Evolutionary conservation across 2,329 filamentous ascomycete genomes (phyloP).

Genomic region (Cladophialophora carrionii): DNA sequence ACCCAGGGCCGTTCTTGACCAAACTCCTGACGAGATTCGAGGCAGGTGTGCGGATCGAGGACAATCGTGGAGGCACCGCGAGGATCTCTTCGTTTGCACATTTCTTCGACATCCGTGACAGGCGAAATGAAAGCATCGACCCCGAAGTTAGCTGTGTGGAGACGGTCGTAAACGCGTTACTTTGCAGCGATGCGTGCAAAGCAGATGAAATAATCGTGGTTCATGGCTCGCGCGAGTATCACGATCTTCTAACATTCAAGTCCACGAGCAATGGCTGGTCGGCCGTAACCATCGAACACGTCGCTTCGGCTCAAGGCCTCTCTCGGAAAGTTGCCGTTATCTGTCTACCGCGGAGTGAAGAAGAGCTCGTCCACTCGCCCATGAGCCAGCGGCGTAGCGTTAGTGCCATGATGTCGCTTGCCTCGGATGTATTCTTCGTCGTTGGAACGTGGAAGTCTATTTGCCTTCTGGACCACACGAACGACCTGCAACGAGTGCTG

Average conservation of each 20-base stretch:
- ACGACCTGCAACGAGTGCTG: constrained; percentile 5
- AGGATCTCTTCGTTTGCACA: constrained; percentile 8
- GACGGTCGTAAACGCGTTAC: neutral
- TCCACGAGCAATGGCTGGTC: neutral
- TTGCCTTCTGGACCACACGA: neutral
- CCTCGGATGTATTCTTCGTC: constrained; percentile 1
- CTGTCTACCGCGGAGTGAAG: neutral
- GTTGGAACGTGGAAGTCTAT: constrained; percentile 9
- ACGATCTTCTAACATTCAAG: neutral
- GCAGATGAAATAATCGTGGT: constrained; percentile 4
- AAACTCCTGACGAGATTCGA: neutral
- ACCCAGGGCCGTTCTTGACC: neutral
- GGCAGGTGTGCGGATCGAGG: neutral
- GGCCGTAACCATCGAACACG: neutral
- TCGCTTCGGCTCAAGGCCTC: neutral
- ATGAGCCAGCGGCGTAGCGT: neutral
- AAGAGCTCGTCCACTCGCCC: neutral
- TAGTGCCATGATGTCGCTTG: constrained; percentile 9
- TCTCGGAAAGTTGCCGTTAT: neutral
- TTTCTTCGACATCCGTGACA: constrained; percentile 12
- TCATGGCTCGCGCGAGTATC: neutral
- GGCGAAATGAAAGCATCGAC: neutral
- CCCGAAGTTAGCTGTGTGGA: constrained; percentile 8
- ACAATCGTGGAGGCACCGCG: neutral
- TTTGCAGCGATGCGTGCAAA: neutral